Conservation (phyloP, 2,329 filamentous ascomycete species). For the Neopestalotiopsis sp. region DNA sequence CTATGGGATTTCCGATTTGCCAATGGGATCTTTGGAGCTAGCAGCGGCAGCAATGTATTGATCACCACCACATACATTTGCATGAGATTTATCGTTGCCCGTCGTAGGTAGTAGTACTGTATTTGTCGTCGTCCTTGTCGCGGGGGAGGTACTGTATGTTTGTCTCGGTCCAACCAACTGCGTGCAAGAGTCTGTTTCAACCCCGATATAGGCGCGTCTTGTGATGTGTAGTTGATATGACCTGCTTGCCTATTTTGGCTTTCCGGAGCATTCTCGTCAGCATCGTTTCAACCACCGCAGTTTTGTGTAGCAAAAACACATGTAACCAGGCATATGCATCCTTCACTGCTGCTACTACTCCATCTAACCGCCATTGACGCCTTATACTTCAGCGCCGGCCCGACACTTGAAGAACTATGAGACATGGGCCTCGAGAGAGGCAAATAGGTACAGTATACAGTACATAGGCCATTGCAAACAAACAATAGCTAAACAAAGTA, state of each 20-base stretch:
- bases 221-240: slow-evolving; percentile 1
- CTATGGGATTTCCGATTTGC: slow-evolving; percentile 20
- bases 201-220: slow-evolving; percentile 7
- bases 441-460: neutral
- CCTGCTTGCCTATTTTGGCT: slow-evolving; percentile 7
- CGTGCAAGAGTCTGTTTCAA: neutral
- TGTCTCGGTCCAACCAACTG: neutral
- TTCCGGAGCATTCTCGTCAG: neutral
- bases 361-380: neutral
- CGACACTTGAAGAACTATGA: neutral
- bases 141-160: neutral
- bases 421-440: neutral
- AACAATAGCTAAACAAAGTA: neutral
- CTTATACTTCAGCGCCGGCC: neutral
- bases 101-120: no score
- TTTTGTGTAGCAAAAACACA: neutral
- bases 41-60: neutral
- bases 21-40: slow-evolving; percentile 11
- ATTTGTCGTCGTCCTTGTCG: neutral
- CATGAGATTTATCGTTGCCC: no score
- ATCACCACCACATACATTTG: no score
- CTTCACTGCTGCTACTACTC: neutral
- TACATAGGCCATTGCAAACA: neutral
- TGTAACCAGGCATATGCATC: neutral
- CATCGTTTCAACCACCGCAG: neutral